phyloP scores from a whole-genome alignment of 352 stramenopile species.

The Phytophthora brassicae region DNA sequence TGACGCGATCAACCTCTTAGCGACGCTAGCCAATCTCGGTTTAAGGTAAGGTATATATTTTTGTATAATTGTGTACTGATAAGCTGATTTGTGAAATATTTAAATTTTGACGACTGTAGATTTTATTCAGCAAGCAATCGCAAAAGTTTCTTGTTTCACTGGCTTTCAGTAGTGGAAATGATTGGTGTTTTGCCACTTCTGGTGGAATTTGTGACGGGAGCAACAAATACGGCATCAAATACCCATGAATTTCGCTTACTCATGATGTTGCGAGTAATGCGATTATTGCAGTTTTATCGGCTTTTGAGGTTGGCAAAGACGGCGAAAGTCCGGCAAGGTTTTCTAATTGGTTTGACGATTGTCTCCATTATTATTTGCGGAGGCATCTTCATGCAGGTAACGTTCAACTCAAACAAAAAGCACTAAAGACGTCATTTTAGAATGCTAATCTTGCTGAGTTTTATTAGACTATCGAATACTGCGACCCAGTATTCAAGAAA shows the following conservation, averaged over 20 bases:
- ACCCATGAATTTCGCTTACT: conserved; percentile 62
- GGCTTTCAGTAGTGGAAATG: conserved; percentile 64
- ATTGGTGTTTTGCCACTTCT: conserved; percentile 50
- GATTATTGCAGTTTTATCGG: conserved; percentile 66
- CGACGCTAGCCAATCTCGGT: conserved; percentile 45
- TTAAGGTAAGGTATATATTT: conserved; percentile 32
- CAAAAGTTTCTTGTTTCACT: conserved; percentile 52
- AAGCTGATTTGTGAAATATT: not conserved
- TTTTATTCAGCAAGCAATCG: conserved; percentile 71
- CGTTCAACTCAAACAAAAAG: not conserved
- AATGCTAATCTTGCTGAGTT: not conserved
- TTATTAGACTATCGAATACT: conserved; percentile 65
- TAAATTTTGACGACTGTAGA: conserved; percentile 19
- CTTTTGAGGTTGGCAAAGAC: conserved; percentile 58
- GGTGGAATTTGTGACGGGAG: conserved; percentile 29
- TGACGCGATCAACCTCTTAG: conserved; percentile 52
- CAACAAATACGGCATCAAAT: conserved; percentile 22
- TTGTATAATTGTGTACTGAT: not conserved
- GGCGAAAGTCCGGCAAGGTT: conserved; percentile 53
- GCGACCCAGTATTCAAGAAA: conserved; percentile 31
- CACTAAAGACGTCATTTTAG: too few relatives aligned
- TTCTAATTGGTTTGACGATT: conserved; percentile 55
- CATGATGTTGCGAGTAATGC: conserved; percentile 60
- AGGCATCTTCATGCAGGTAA: conserved; percentile 59
- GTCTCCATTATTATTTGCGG: conserved; percentile 67